Evolutionary conservation across 495 filamentous ascomycete genomes (phyloP), one percentile per base, ranked within the genome.

Genomic region (Neurospora sp.): DNA sequence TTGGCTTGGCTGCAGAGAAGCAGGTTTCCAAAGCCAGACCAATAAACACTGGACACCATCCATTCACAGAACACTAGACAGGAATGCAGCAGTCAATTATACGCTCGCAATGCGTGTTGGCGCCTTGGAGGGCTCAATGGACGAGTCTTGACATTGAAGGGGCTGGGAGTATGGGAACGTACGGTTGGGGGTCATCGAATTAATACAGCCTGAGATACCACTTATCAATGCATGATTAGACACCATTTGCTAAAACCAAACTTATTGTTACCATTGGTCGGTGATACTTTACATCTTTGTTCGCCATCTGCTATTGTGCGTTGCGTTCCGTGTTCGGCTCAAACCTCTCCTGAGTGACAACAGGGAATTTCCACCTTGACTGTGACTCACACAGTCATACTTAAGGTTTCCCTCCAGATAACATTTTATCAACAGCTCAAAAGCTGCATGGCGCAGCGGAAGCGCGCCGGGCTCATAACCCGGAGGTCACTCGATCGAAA

Each of bases 381-480:
- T 62, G 23, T 62, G 54, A 66, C 54, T 66, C 54, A 66, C 18
- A 18, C 27, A 66, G 54, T 4, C 23, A 37, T 66, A 59, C 27
- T 66, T 66, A 66, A 18, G 6, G 6, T 8, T 16, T 31, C 5
- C 16, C 4, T 16, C 3, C 12, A 16, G 27, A 66, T 2, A 8
- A 16, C 3, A 4, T 18, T 18, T 66, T 6, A 35, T 18, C 14
- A 66, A 18, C 54, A 66, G 12, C 12, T 35, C 6, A 66, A 66
- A 23, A 84, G 83, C 83, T 85, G 81, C 82, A 80, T 85, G 84
- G 84, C 84, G 84, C 84, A 85, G 84, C 81, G 84, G 84, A 85
- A 85, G 84, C 84, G 84, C 84, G 84, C 84, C 84, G 84, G 84
- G 84, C 84, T 85, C 84, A 85, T 85, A 85, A 85, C 84, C 84